phyloP scores from a whole-genome alignment of 2,329 filamentous ascomycete species.

The Aspergillus eucalypticola region DNA sequence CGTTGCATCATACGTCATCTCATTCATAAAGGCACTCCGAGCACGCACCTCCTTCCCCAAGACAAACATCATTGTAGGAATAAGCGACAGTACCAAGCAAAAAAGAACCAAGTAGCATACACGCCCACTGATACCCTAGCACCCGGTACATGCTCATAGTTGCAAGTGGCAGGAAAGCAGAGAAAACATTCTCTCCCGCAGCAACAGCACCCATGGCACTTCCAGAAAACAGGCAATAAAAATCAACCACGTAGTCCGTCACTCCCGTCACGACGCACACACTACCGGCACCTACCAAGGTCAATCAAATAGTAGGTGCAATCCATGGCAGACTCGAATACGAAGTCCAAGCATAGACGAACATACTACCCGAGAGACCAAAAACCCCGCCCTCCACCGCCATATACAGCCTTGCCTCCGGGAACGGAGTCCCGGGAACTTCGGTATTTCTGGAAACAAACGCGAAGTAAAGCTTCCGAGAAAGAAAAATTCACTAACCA shows the following conservation, averaged over 20 bases:
- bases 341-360: constrained; percentile 41
- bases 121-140: constrained; percentile 44
- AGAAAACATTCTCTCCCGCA: constrained; percentile 47
- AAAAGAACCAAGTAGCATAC: constrained; percentile 42
- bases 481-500: constrained; percentile 37
- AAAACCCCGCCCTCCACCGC: constrained; percentile 37
- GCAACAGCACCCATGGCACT: constrained; percentile 50
- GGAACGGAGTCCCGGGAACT: constrained; percentile 42
- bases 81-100: constrained; percentile 35
- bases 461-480: constrained; percentile 26
- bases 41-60: constrained; percentile 11
- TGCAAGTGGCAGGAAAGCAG: constrained; percentile 46
- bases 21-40: constrained; percentile 3
- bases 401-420: constrained; percentile 46
- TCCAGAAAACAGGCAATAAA: constrained; percentile 51
- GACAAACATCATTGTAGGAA: constrained; percentile 26
- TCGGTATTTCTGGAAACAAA: constrained; percentile 42
- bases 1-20: neutral
- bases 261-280: constrained; percentile 50
- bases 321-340: constrained; percentile 36
- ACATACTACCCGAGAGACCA: constrained; percentile 40
- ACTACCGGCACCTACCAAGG: constrained; percentile 44
- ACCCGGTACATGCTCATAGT: constrained; percentile 39
- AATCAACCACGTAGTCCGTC: constrained; percentile 52
- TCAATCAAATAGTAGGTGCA: constrained; percentile 34